Evolutionary conservation across 352 stramenopile genomes (phyloP).

Genomic region (Aphanomyces cochlioides): DNA sequence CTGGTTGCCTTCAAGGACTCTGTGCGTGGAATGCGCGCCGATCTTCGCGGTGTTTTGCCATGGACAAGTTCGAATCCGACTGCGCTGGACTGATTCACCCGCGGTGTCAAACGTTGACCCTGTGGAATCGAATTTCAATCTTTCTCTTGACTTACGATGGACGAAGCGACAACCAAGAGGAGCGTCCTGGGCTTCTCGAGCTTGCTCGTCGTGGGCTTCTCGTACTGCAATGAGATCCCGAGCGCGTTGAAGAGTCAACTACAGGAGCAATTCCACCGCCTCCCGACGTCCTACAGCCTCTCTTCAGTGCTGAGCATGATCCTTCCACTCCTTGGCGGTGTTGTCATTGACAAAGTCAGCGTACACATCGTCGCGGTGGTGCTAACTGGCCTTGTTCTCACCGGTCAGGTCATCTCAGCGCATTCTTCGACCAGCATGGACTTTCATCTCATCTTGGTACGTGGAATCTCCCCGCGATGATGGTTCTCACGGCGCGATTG

Average conservation of each 20-base stretch:
- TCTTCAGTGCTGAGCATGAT: conserved; percentile 68
- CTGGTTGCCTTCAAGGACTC: too few relatives aligned
- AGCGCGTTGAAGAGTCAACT: conserved; percentile 36
- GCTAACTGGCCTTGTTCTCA: conserved; percentile 15
- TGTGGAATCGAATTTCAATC: too few relatives aligned
- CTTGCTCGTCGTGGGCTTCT: conserved; percentile 33
- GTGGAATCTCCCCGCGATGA: too few relatives aligned
- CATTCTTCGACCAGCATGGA: conserved; percentile 32
- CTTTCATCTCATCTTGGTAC: conserved; percentile 33
- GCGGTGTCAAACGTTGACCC: too few relatives aligned
- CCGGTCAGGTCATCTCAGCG: conserved; percentile 50
- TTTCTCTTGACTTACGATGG: not conserved
- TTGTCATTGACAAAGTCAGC: conserved; percentile 52
- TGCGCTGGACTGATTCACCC: too few relatives aligned
- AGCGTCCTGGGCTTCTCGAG: conserved; percentile 34
- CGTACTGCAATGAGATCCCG: conserved; percentile 44
- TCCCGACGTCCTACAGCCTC: conserved; percentile 53
- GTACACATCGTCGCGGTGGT: conserved; percentile 37
- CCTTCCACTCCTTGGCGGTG: conserved; percentile 64
- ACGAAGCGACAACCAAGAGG: not conserved
- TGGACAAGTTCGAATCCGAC: too few relatives aligned
- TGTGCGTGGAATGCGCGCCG: too few relatives aligned
- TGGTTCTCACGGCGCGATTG: too few relatives aligned
- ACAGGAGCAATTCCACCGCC: conserved; percentile 33
- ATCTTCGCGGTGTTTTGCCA: too few relatives aligned